Evolutionary conservation across 176 grass and related monocot species (phyloP).

Genomic region (Ensete glaucum): DNA sequence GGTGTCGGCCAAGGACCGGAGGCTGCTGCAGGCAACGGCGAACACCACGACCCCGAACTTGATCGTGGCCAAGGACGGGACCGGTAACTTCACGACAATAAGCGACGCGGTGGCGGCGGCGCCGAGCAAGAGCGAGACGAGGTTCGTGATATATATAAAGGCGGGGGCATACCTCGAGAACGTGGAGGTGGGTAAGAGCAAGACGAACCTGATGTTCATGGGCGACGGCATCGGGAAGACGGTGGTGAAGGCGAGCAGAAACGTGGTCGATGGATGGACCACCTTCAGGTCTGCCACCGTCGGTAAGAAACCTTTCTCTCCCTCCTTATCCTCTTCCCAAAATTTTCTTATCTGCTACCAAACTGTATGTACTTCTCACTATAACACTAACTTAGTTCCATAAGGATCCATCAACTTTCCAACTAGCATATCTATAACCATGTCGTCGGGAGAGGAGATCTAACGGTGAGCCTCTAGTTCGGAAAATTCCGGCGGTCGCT

Average conservation of each 20-base stretch:
- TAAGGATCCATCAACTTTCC: too few relatives aligned
- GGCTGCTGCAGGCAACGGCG: conserved; percentile 51
- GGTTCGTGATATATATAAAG: conserved; percentile 84
- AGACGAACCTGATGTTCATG: conserved; percentile 69
- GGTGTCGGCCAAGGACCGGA: conserved; percentile 40
- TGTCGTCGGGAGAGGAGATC: too few relatives aligned
- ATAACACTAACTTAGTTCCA: neutral
- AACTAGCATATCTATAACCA: too few relatives aligned
- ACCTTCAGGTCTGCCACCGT: conserved; percentile 87
- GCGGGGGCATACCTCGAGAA: conserved; percentile 84
- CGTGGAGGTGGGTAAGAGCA: conserved; percentile 63
- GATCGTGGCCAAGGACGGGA: conserved; percentile 64
- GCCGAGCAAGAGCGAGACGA: conserved; percentile 33
- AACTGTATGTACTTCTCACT: neutral
- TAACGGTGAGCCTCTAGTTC: too few relatives aligned
- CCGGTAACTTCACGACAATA: conserved; percentile 54
- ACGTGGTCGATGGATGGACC: conserved; percentile 75
- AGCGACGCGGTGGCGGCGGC: conserved; percentile 59
- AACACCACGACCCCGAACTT: conserved; percentile 23
- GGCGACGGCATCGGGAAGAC: conserved; percentile 91
- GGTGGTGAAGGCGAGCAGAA: conserved; percentile 80
- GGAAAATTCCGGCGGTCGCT: too few relatives aligned
- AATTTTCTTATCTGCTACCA: neutral
- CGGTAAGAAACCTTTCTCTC: conserved; percentile 29
- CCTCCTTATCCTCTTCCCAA: neutral